Evolutionary conservation across 208 protist genomes (phyloP), one percentile per base, ranked within the genome.

Genomic region (Trypanosoma rangeli): DNA sequence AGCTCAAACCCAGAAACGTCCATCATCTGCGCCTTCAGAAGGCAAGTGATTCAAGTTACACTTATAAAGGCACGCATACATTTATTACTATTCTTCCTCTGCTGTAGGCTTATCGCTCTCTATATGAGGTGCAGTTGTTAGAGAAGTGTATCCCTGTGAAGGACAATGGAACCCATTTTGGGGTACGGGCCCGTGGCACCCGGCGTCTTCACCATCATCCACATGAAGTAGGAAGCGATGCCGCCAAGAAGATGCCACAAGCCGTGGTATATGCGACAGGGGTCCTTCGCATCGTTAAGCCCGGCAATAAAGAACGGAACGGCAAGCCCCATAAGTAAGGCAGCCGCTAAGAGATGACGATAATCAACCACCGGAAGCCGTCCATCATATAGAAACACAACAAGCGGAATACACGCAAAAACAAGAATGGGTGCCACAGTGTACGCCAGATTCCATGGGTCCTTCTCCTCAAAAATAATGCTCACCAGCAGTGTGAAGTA

Each of bases 201-300:
- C 7, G 44, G 75, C n/a, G 48, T 13, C 28, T 56, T 71, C 50
- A 86, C 66, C 46, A 80, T 70, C 16, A 70, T 33, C 86, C 81
- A 91, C 52, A 92, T 53, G 49, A 80, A 91, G n/a, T 83, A 82
- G 0, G 77, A 78, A 12, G 60, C 49, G 0, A 89, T 65, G 26
- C 84, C 87, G n/a, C 57, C 75, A 48, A 90, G 79, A 31, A 92
- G 82, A 48, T 94, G 87, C 82, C 85, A 95, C 44, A 79, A 29
- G n/a, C 87, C 80, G 70, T 95, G 87, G 54, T 79, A 92, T 26
- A 95, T 71, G 50, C 87, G 85, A 46, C 79, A 89, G 20, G 78
- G 77, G 64, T 94, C 87, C 5, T 73, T 65, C 24, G 49, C 24
- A 33, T 94, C 86, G 67, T 93, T 65, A 13, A 90, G 75, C 7